Conservation (phyloP, 805 yeast species). For the Monosporozyma yasuniensis region DNA sequence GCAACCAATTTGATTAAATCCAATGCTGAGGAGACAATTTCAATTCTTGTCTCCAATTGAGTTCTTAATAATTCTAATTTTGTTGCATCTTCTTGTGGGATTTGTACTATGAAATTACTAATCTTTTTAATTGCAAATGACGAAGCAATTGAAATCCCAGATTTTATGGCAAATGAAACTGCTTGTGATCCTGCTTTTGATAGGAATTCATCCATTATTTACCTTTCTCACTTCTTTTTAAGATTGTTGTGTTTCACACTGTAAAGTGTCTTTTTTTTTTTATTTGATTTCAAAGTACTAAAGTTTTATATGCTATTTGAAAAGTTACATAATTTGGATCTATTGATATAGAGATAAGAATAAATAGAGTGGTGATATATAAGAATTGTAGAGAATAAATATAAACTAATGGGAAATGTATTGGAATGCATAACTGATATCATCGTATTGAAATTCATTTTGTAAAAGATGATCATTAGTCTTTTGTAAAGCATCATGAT, state of each 20-base stretch:
- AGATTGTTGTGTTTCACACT: not conserved
- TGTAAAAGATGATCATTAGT: slow-evolving; percentile 72
- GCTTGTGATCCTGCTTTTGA: slow-evolving; percentile 65
- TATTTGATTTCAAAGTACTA: no score
- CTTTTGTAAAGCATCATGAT: slow-evolving; percentile 46
- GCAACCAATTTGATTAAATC: slow-evolving; percentile 56
- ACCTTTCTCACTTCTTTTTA: not conserved
- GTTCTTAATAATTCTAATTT: slow-evolving; percentile 36
- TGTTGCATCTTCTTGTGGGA: slow-evolving; percentile 43
- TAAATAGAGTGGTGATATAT: not conserved
- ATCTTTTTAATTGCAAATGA: slow-evolving; percentile 62
- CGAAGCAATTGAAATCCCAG: slow-evolving; percentile 68
- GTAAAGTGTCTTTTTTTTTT: no score
- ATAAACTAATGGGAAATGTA: slow-evolving; percentile 63
- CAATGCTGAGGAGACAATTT: slow-evolving; percentile 55
- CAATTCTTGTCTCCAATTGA: slow-evolving; percentile 47
- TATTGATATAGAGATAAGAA: not conserved
- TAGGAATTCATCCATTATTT: slow-evolving; percentile 33
- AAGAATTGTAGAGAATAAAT: not conserved
- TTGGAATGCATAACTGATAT: slow-evolving; percentile 83
- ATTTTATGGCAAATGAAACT: slow-evolving; percentile 68
- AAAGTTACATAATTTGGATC: not conserved
- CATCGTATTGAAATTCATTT: slow-evolving; percentile 61
- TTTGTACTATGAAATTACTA: slow-evolving; percentile 37
- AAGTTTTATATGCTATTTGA: no score